A percentile compares a stretch with the other conserved stretches of the same genome.
Evolutionary conservation across 768 basidiomycete species (phyloP).

Genomic region (Suillus lakei): DNA sequence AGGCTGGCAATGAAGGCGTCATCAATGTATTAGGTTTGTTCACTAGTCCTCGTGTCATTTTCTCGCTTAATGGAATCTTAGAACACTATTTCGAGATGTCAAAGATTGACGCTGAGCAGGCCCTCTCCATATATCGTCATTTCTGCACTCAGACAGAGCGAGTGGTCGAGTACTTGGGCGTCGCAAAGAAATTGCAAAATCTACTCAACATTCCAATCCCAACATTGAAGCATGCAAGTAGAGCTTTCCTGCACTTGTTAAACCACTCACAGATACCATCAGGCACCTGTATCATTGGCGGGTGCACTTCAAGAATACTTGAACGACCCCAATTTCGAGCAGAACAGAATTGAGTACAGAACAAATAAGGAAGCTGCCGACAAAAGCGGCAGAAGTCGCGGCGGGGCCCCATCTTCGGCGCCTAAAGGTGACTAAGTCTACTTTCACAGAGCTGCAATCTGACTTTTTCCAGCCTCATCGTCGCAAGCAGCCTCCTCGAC

Average conservation of each 20-base stretch:
- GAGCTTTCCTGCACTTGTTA: neutral
- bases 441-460: neutral
- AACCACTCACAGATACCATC: conserved; percentile 5
- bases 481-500: conserved; percentile 21
- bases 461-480: conserved; percentile 18
- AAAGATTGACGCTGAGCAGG: conserved; percentile 84
- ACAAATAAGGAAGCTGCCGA: conserved; percentile 75
- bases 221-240: conserved; percentile 84
- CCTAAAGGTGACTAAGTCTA: conserved; percentile 27
- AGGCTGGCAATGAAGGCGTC: conserved; percentile 95
- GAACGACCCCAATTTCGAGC: conserved; percentile 95
- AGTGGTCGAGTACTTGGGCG: conserved; percentile 90
- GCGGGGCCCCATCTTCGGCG: conserved; percentile 13
- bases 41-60: conserved; percentile 28
- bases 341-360: conserved; percentile 92
- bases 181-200: conserved; percentile 93
- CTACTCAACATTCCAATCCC: conserved; percentile 93
- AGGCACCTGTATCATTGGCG: conserved; percentile 96
- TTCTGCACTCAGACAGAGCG: conserved; percentile 94
- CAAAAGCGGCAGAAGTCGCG: conserved; percentile 23
- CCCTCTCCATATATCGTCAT: conserved; percentile 86
- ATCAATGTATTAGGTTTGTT: conserved; percentile 75
- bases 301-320: conserved; percentile 94
- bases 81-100: conserved; percentile 99
- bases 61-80: conserved; percentile 31